Conservation (phyloP, 2,329 filamentous ascomycete species). For the Tothia fuscella region DNA sequence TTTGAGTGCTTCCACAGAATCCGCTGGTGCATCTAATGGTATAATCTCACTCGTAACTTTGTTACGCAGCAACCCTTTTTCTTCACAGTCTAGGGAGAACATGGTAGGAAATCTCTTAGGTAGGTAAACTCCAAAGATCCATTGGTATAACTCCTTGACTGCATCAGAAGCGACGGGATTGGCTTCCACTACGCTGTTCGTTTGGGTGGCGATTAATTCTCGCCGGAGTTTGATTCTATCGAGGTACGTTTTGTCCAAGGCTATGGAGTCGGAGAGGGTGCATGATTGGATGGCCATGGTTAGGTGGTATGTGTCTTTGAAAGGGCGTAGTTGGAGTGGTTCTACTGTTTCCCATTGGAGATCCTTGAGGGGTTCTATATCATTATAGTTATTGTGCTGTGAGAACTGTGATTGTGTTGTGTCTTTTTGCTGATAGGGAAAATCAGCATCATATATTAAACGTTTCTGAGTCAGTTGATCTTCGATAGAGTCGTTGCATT, state of each 20-base stretch:
- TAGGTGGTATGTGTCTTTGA: slow-evolving; percentile 50
- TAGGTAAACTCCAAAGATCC: slow-evolving; percentile 42
- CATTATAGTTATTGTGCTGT: slow-evolving; percentile 25
- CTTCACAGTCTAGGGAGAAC: slow-evolving; percentile 29
- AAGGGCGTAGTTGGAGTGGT: slow-evolving; percentile 43
- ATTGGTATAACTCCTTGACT: slow-evolving; percentile 45
- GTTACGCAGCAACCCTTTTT: slow-evolving; percentile 28
- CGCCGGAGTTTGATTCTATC: slow-evolving; percentile 39
- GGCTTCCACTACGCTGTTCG: slow-evolving; percentile 27
- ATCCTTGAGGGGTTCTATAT: slow-evolving; percentile 34
- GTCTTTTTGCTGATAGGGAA: too few species aligned
- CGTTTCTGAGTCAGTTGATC: too few species aligned
- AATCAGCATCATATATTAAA: too few species aligned
- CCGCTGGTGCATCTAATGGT: slow-evolving; percentile 23
- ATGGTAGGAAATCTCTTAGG: slow-evolving; percentile 45
- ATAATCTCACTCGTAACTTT: slow-evolving; percentile 32
- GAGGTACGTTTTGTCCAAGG: slow-evolving; percentile 48
- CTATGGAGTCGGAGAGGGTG: slow-evolving; percentile 41
- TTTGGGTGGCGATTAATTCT: slow-evolving; percentile 33
- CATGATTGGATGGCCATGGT: slow-evolving; percentile 49
- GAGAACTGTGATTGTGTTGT: not conserved
- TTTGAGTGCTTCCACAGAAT: slow-evolving; percentile 31
- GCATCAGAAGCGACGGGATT: slow-evolving; percentile 32
- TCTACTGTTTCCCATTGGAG: slow-evolving; percentile 41
- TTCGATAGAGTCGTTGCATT: too few species aligned